These are phyloP conservation scores for Nicotiana attenuata DNA, from an alignment of 257 asterid species.

Conservation along the genomic window DNA sequence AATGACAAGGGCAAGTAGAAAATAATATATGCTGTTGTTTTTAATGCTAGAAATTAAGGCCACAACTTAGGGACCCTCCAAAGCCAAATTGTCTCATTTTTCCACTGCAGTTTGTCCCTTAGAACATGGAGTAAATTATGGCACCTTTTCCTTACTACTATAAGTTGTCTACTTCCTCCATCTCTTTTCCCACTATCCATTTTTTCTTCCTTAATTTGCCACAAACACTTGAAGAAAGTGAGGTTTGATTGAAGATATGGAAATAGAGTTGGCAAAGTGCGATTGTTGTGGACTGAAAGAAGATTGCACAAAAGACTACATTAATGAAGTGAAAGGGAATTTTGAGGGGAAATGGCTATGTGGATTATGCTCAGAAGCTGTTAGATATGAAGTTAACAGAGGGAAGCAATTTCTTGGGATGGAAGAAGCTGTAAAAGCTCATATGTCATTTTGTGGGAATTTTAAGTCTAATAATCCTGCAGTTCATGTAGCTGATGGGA, in stretches of 20 bases:
- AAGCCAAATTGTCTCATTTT: constrained; percentile 49
- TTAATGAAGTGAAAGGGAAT: constrained; percentile 49
- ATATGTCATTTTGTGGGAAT: constrained; percentile 80
- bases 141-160: constrained; percentile 35
- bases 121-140: constrained; percentile 73
- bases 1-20: too few species aligned
- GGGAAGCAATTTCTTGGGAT: constrained; percentile 27
- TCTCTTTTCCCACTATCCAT: background rate
- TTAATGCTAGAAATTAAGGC: background rate
- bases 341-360: constrained; percentile 90
- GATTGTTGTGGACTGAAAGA: constrained; percentile 90
- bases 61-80: constrained; percentile 18
- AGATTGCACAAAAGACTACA: constrained; percentile 82
- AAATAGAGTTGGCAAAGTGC: constrained; percentile 69
- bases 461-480: constrained; percentile 71
- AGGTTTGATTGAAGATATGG: constrained; percentile 34
- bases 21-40: background rate
- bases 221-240: background rate
- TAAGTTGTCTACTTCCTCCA: constrained; percentile 3
- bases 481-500: constrained; percentile 72
- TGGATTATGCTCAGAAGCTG: constrained; percentile 87
- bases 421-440: constrained; percentile 85
- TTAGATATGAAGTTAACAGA: constrained; percentile 60
- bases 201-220: background rate
- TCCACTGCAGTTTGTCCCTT: constrained; percentile 67